phyloP scores from a whole-genome alignment of 2,329 filamentous ascomycete species.

The Tolypocladium nubicola region DNA sequence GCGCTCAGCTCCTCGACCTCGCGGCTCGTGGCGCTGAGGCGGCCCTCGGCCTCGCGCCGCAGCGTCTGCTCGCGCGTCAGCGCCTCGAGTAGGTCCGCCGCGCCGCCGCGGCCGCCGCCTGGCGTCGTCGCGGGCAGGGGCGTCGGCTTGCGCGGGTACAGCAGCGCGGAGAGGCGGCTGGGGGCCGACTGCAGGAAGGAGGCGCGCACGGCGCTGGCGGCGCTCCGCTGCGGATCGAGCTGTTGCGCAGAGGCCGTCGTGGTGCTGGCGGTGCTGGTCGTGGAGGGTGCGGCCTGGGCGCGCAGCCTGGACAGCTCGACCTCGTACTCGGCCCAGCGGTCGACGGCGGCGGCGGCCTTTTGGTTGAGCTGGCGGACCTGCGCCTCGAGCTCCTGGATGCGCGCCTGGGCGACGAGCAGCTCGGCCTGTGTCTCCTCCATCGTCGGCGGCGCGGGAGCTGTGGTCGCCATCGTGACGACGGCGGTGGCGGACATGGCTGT shows the following conservation, averaged over 20 bases:
- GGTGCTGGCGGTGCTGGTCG: conserved; percentile 4
- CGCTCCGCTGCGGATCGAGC: conserved; percentile 3
- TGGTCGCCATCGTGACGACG: conserved; percentile 23
- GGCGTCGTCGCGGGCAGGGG: neutral
- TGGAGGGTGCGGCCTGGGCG: conserved; percentile 13
- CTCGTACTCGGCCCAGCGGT: conserved; percentile 69
- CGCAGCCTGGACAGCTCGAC: conserved; percentile 59
- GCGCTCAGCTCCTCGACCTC: conserved; percentile 74
- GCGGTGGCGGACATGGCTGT: conserved; percentile 13
- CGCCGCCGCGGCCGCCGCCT: neutral
- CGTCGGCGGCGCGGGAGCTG: conserved; percentile 9
- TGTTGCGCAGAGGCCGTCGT: conserved; percentile 13
- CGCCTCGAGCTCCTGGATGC: conserved; percentile 58
- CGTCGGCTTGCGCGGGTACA: conserved; percentile 34
- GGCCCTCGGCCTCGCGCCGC: conserved; percentile 58
- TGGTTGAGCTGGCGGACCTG: conserved; percentile 61
- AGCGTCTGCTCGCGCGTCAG: conserved; percentile 57
- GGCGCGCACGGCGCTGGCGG: conserved; percentile 22
- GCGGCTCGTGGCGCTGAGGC: conserved; percentile 52
- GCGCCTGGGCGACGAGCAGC: conserved; percentile 43
- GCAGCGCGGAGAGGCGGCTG: conserved; percentile 33
- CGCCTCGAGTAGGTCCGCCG: conserved; percentile 48
- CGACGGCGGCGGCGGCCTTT: conserved; percentile 54
- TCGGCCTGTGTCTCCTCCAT: conserved; percentile 25
- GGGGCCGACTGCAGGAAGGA: conserved; percentile 37